These are phyloP conservation scores for Backusella macrospora DNA, from an alignment of 192 early-diverging fungal genomes.

Conservation along the genomic window DNA sequence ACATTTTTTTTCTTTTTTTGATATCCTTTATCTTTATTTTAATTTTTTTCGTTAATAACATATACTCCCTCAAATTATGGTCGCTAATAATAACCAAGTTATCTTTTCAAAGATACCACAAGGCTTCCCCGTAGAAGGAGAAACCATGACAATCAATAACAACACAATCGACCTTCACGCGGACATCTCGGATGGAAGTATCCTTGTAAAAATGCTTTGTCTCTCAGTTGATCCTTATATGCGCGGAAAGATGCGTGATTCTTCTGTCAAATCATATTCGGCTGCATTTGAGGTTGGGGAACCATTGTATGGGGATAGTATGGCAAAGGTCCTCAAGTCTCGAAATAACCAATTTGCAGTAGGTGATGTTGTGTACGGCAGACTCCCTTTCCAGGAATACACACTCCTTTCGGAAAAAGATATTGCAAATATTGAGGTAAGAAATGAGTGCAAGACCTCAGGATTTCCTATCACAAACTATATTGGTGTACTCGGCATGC, in stretches of 20 bases:
- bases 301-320: constrained; percentile 60
- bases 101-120: constrained; percentile 43
- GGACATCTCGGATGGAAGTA: constrained; percentile 46
- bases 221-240: constrained; percentile 81
- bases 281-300: constrained; percentile 59
- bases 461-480: constrained; percentile 60
- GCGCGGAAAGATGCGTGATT: constrained; percentile 65
- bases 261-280: constrained; percentile 46
- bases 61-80: constrained; percentile 26
- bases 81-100: constrained; percentile 45
- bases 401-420: constrained; percentile 44
- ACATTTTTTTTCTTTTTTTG: neutral
- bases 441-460: constrained; percentile 43
- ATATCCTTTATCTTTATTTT: neutral
- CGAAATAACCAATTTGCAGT: constrained; percentile 55
- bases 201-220: constrained; percentile 63
- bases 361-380: constrained; percentile 68
- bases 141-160: constrained; percentile 52
- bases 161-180: constrained; percentile 49
- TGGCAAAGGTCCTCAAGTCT: constrained; percentile 69
- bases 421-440: constrained; percentile 28
- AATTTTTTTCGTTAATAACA: neutral
- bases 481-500: constrained; percentile 77
- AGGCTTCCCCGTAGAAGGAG: constrained; percentile 41
- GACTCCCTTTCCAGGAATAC: constrained; percentile 60